phyloP scores from a whole-genome alignment of 2,329 filamentous ascomycete species.

The Escovopsis sp. region DNA sequence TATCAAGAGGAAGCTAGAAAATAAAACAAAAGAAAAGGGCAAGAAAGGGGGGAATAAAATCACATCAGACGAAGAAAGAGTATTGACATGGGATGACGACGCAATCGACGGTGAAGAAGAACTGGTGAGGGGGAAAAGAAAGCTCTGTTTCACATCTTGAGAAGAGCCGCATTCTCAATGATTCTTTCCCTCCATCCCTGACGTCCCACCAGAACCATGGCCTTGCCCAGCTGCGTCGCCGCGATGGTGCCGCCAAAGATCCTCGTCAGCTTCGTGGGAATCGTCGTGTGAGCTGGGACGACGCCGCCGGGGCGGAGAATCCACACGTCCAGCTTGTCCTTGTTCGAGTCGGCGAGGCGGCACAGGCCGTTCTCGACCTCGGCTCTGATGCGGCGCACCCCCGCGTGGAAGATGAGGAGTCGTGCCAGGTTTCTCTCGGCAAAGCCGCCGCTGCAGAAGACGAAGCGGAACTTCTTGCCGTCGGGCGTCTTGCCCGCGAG shows the following conservation, averaged over 20 bases:
- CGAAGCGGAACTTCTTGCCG: constrained; percentile 25
- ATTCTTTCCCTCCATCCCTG: constrained; percentile 22
- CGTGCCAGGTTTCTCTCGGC: constrained; percentile 21
- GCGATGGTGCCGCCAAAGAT: constrained; percentile 19
- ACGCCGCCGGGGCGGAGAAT: constrained; percentile 23
- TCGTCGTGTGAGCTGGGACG: constrained; percentile 10
- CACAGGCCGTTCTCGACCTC: constrained; percentile 25
- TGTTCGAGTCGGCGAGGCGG: constrained; percentile 20
- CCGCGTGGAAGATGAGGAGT: constrained; percentile 20
- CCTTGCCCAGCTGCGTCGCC: constrained; percentile 20
- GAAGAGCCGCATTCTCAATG: constrained; percentile 18
- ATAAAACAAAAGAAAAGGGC: too few species aligned
- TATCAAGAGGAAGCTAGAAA: background rate
- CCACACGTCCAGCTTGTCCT: constrained; percentile 20
- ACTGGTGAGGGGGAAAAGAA: background rate
- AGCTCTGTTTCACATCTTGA: constrained; percentile 14
- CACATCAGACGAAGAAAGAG: too few species aligned
- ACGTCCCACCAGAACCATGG: constrained; percentile 21
- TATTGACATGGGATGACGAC: too few species aligned
- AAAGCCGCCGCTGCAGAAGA: constrained; percentile 26
- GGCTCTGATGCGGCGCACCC: constrained; percentile 23
- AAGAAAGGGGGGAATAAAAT: too few species aligned
- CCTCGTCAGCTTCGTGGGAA: constrained; percentile 14
- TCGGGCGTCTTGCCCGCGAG: constrained; percentile 17
- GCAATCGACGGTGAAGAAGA: background rate